Conservation (phyloP, 306 rosid species). For the Pueraria montana region DNA sequence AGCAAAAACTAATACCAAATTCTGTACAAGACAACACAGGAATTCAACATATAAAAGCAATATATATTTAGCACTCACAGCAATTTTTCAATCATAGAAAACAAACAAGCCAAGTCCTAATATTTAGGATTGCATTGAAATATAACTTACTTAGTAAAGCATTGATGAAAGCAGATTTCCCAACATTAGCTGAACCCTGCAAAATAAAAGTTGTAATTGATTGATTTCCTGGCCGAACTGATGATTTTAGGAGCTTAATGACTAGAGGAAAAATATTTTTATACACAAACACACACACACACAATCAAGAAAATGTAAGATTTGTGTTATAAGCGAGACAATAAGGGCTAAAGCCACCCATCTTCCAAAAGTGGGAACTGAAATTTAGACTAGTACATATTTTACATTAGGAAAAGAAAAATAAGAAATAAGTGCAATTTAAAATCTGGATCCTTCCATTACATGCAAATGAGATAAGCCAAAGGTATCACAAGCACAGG, state of each 20-base stretch:
- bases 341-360: background rate
- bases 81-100: conserved; percentile 27
- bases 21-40: background rate
- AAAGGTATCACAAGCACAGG: background rate
- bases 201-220: conserved; percentile 37
- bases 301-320: background rate
- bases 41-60: conserved; percentile 25
- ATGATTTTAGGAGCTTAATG: conserved; percentile 5
- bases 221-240: background rate
- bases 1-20: conserved; percentile 13
- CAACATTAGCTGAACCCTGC: conserved; percentile 97
- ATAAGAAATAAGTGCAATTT: conserved; percentile 18
- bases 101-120: conserved; percentile 32
- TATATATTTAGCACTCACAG: conserved; percentile 8
- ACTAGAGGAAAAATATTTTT: conserved; percentile 1
- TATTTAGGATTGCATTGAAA: background rate
- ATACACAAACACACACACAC: background rate
- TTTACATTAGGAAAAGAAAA: conserved; percentile 10
- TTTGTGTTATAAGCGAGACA: conserved; percentile 1
- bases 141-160: conserved; percentile 85
- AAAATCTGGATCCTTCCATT: conserved; percentile 34
- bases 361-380: conserved; percentile 24
- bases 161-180: conserved; percentile 94
- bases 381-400: conserved; percentile 17
- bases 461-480: conserved; percentile 9